Evolutionary conservation across 345 rosid genomes (phyloP).

Genomic region (Rhizophora mangle): DNA sequence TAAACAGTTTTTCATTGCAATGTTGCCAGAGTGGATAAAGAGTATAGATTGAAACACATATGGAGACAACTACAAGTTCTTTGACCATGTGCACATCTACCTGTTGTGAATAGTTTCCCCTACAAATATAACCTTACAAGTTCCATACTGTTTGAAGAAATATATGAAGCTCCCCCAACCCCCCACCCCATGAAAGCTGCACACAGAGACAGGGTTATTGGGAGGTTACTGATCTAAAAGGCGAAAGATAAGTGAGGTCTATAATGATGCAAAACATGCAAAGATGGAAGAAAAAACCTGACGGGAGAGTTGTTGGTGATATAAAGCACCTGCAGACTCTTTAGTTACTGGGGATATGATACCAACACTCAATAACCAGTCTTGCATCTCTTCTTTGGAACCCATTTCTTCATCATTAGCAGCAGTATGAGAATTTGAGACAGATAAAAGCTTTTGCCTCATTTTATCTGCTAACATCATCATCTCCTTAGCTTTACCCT

Average conservation of each 20-base stretch:
- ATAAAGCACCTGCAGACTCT: constrained; percentile 92
- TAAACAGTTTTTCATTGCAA: too few relatives aligned
- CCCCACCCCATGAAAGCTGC: too few relatives aligned
- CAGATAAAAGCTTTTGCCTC: constrained; percentile 85
- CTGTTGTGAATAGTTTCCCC: too few relatives aligned
- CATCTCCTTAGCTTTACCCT: constrained; percentile 96
- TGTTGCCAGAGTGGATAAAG: too few relatives aligned
- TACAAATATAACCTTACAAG: too few relatives aligned
- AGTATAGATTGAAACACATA: too few relatives aligned
- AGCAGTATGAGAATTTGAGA: constrained; percentile 48
- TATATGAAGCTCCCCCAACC: too few relatives aligned
- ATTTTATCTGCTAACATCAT: constrained; percentile 86
- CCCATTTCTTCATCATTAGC: constrained; percentile 82
- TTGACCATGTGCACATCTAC: too few relatives aligned
- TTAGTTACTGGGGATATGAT: constrained; percentile 92
- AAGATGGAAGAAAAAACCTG: constrained; percentile 55
- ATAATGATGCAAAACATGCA: not conserved
- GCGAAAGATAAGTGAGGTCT: too few relatives aligned
- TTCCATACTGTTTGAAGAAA: too few relatives aligned
- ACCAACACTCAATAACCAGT: constrained; percentile 94
- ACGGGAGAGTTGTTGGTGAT: constrained; percentile 86
- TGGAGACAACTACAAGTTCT: too few relatives aligned
- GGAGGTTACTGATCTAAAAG: not conserved
- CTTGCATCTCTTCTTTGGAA: constrained; percentile 92
- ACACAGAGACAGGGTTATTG: too few relatives aligned